Percentiles rank a stretch among this genome's conserved stretches.
These are phyloP conservation scores for Calocera cornea DNA, from an alignment of 768 basidiomycete genomes.

Conservation along the genomic window DNA sequence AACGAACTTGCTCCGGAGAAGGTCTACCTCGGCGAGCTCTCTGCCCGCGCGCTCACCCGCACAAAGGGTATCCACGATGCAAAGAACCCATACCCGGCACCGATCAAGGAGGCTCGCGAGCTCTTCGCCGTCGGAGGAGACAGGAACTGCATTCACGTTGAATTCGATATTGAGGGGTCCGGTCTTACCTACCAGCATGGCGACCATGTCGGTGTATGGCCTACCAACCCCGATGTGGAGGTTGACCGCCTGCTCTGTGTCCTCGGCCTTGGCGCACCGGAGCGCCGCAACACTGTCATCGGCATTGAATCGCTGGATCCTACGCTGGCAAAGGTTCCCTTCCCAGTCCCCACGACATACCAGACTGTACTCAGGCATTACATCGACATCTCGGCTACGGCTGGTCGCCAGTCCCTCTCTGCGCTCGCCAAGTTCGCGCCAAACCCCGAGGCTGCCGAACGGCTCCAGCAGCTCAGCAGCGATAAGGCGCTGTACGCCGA, in stretches of 20 bases:
- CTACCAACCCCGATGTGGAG: conserved; percentile 82
- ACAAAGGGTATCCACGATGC: conserved; percentile 95
- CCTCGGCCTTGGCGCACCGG: conserved; percentile 52
- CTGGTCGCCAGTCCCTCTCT: conserved; percentile 86
- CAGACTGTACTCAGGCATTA: conserved; percentile 88
- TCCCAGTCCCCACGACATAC: conserved; percentile 95
- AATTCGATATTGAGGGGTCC: conserved; percentile 85
- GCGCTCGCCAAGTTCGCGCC: conserved; percentile 81
- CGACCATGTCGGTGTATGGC: conserved; percentile 97
- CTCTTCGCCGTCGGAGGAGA: conserved; percentile 62
- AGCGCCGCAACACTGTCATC: conserved; percentile 72
- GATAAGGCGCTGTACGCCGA: conserved; percentile 77
- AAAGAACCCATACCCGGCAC: conserved; percentile 91
- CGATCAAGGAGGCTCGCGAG: conserved; percentile 62
- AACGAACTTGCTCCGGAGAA: conserved; percentile 60
- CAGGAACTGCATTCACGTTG: conserved; percentile 88
- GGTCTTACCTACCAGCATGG: conserved; percentile 98
- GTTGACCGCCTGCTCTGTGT: conserved; percentile 77
- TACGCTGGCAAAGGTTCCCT: conserved; percentile 93
- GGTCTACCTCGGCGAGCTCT: conserved; percentile 91
- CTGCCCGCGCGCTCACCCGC: conserved; percentile 81
- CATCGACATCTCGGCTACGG: conserved; percentile 89
- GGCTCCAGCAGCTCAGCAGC: conserved; percentile 60
- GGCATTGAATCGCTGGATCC: conserved; percentile 95
- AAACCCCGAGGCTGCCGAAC: conserved; percentile 55